A percentile compares a stretch with the other conserved stretches of the same genome.
phyloP scores from a whole-genome alignment of 2,329 filamentous ascomycete genomes.

The Akanthomyces lecanii region DNA sequence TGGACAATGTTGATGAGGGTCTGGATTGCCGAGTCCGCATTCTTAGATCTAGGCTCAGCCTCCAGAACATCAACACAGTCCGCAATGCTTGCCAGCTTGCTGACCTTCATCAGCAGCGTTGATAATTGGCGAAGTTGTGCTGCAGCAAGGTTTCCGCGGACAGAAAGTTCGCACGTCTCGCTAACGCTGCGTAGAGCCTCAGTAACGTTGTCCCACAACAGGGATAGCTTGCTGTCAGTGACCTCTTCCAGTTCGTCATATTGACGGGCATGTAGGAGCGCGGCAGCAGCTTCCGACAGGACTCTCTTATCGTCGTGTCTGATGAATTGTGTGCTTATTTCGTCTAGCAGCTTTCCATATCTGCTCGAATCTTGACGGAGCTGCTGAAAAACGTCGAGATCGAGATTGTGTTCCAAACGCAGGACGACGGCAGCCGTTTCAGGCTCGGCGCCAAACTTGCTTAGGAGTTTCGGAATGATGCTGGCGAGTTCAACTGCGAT shows the following conservation, averaged over 20 bases:
- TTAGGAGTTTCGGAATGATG: constrained; percentile 79
- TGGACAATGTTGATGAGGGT: constrained; percentile 69
- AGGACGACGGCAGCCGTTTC: constrained; percentile 82
- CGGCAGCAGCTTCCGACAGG: constrained; percentile 74
- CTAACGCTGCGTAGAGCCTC: constrained; percentile 69
- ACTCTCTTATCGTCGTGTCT: constrained; percentile 86
- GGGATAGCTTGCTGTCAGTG: constrained; percentile 72
- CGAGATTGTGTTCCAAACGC: constrained; percentile 78
- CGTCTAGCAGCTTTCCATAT: constrained; percentile 77
- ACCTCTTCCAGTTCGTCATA: constrained; percentile 87
- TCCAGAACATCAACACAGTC: constrained; percentile 76
- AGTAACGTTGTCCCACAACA: constrained; percentile 81
- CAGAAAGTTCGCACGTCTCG: constrained; percentile 66
- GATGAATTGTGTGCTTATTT: constrained; percentile 90
- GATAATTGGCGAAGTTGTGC: constrained; percentile 65
- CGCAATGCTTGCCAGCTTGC: constrained; percentile 73
- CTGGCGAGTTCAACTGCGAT: constrained; percentile 72
- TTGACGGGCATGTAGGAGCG: constrained; percentile 77
- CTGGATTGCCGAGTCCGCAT: constrained; percentile 55
- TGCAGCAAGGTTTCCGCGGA: constrained; percentile 63
- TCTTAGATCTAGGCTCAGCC: constrained; percentile 44
- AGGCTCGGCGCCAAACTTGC: constrained; percentile 88
- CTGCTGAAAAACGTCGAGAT: constrained; percentile 83
- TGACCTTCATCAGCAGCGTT: constrained; percentile 72
- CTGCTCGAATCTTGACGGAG: constrained; percentile 79